A percentile compares a stretch with the other conserved stretches of the same genome.
phyloP scores from a whole-genome alignment of 345 rosid species.

The Brassica rapa region DNA sequence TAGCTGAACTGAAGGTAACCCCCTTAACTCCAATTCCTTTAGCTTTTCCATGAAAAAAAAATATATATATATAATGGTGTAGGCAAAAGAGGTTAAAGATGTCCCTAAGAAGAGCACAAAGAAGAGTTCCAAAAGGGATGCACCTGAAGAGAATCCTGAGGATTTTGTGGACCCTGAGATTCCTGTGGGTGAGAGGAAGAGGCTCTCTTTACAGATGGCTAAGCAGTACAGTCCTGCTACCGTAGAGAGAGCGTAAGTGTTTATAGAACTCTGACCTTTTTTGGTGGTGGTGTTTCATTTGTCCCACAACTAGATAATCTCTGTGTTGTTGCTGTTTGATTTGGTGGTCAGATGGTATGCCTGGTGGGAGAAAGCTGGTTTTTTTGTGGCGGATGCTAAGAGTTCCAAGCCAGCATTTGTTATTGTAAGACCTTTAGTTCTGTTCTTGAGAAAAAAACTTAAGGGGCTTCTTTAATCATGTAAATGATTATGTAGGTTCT shows the following conservation, averaged over 20 bases:
- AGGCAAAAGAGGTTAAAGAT: constrained; percentile 64
- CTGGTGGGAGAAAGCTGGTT: constrained; percentile 87
- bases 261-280: background rate
- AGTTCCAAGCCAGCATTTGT: constrained; percentile 76
- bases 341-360: constrained; percentile 71
- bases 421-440: constrained; percentile 56
- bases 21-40: background rate
- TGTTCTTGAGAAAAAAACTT: constrained; percentile 4
- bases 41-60: background rate
- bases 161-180: constrained; percentile 85
- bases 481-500: constrained; percentile 61
- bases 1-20: background rate
- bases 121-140: constrained; percentile 63
- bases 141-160: constrained; percentile 59
- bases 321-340: constrained; percentile 12
- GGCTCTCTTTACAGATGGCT: constrained; percentile 78
- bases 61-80: background rate
- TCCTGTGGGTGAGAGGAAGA: constrained; percentile 71
- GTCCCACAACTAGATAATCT: background rate
- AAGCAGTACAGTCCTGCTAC: constrained; percentile 77
- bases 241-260: constrained; percentile 84
- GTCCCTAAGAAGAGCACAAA: constrained; percentile 60
- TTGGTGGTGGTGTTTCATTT: background rate
- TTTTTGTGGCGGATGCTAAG: constrained; percentile 68
- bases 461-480: background rate